Evolutionary conservation across 2,329 filamentous ascomycete species (phyloP).

Genomic region (Hypoxylon sp.): DNA sequence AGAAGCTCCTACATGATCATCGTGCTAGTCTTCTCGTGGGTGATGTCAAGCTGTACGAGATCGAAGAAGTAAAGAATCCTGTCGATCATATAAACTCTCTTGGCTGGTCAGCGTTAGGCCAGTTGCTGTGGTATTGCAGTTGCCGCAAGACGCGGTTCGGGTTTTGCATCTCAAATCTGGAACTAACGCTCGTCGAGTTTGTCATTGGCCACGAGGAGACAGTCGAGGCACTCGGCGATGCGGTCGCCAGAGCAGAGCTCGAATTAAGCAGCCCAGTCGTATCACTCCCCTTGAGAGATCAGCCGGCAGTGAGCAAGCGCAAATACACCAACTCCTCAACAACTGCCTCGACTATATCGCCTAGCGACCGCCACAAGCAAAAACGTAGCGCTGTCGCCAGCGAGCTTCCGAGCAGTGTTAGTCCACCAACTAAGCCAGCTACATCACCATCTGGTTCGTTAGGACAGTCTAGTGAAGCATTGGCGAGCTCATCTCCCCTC

Average conservation of each 20-base stretch:
- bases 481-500: neutral
- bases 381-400: slow-evolving; percentile 13
- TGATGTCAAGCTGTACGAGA: slow-evolving; percentile 16
- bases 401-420: slow-evolving; percentile 7
- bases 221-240: slow-evolving; percentile 13
- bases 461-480: slow-evolving; percentile 9
- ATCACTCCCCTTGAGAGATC: slow-evolving; percentile 7
- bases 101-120: slow-evolving; percentile 16
- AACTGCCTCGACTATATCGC: slow-evolving; percentile 19
- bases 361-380: slow-evolving; percentile 27
- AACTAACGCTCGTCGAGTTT: slow-evolving; percentile 27
- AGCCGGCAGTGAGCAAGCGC: slow-evolving; percentile 10
- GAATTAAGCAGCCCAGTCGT: slow-evolving; percentile 21
- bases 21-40: slow-evolving; percentile 21
- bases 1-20: slow-evolving; percentile 7
- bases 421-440: slow-evolving; percentile 4
- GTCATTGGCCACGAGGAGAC: slow-evolving; percentile 10
- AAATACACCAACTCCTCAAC: slow-evolving; percentile 18
- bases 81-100: slow-evolving; percentile 6
- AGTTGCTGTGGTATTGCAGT: slow-evolving; percentile 27
- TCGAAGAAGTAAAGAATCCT: slow-evolving; percentile 6
- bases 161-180: slow-evolving; percentile 20
- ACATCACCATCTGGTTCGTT: slow-evolving; percentile 10
- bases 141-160: slow-evolving; percentile 30
- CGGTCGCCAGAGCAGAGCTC: slow-evolving; percentile 20